phyloP scores from a whole-genome alignment of 164 flowering plant genomes.

The Magnolia officinalis region DNA sequence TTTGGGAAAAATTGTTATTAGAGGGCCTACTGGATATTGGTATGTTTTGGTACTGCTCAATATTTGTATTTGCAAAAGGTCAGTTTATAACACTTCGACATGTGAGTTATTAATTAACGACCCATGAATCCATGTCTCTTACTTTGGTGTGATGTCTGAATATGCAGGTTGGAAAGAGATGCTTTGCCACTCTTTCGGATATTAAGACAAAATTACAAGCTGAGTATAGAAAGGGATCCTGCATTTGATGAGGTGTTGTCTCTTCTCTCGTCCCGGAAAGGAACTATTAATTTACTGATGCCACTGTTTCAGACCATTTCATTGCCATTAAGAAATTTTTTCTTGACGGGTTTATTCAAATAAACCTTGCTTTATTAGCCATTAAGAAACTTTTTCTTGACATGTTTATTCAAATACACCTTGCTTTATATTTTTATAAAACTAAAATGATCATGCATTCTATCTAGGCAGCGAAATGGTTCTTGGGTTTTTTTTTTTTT shows the following conservation, averaged over 20 bases:
- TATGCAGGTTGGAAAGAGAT: constrained; percentile 83
- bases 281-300: neutral
- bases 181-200: constrained; percentile 89
- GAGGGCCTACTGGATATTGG: neutral
- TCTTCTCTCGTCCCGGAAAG: constrained; percentile 3
- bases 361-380: neutral
- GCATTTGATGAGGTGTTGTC: constrained; percentile 59
- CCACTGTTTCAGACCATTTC: neutral
- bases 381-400: neutral
- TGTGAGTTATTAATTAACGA: neutral
- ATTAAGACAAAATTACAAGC: constrained; percentile 61
- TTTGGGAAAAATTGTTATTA: no score
- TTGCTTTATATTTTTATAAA: neutral
- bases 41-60: neutral
- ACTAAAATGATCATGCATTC: neutral
- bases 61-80: neutral
- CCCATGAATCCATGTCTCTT: neutral
- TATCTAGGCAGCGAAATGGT: neutral
- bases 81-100: neutral
- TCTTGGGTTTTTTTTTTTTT: neutral
- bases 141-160: neutral
- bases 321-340: neutral
- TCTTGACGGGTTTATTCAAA: neutral
- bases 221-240: constrained; percentile 75
- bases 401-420: neutral